These are phyloP conservation scores for Avena eriantha DNA, from an alignment of 176 grass and related monocot genomes.

Conservation along the genomic window DNA sequence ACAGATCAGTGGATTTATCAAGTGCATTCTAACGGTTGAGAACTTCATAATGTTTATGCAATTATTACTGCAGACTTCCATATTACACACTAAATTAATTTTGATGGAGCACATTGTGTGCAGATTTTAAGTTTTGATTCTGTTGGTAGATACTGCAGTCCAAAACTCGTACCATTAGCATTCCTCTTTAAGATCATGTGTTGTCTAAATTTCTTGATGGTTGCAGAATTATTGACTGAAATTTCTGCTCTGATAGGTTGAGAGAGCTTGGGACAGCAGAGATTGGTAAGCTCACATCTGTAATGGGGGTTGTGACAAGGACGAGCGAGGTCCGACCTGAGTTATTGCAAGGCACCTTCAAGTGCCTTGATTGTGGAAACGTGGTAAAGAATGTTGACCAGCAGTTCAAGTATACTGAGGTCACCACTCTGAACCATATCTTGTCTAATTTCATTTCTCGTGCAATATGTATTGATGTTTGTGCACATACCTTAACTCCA, in stretches of 20 bases:
- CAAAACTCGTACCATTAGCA: not conserved
- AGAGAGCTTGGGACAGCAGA: slow-evolving; percentile 87
- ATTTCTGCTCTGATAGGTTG: slow-evolving; percentile 54
- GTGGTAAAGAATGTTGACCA: slow-evolving; percentile 93
- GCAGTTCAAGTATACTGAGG: slow-evolving; percentile 98
- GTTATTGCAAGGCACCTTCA: slow-evolving; percentile 91
- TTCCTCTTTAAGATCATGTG: not conserved
- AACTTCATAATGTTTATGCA: slow-evolving; percentile 5
- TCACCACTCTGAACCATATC: slow-evolving; percentile 35
- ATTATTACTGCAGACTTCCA: not conserved
- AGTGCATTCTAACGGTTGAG: not conserved
- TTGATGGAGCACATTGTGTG: not conserved
- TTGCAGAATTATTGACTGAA: slow-evolving; percentile 14
- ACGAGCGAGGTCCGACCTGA: slow-evolving; percentile 96
- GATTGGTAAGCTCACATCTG: slow-evolving; percentile 91
- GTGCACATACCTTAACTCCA: slow-evolving; percentile 41
- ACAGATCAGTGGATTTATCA: not conserved
- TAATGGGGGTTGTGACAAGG: slow-evolving; percentile 96
- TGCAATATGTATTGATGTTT: slow-evolving; percentile 30
- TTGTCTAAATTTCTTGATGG: not conserved
- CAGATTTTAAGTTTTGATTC: not conserved
- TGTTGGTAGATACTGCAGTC: not conserved
- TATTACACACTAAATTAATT: not conserved
- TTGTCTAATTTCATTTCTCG: not conserved
- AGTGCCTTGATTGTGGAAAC: slow-evolving; percentile 87